Evolutionary conservation across 2,329 filamentous ascomycete genomes (phyloP), one percentile per base, ranked within the genome.

Genomic region (Ophiocordyceps camponoti-floridani): DNA sequence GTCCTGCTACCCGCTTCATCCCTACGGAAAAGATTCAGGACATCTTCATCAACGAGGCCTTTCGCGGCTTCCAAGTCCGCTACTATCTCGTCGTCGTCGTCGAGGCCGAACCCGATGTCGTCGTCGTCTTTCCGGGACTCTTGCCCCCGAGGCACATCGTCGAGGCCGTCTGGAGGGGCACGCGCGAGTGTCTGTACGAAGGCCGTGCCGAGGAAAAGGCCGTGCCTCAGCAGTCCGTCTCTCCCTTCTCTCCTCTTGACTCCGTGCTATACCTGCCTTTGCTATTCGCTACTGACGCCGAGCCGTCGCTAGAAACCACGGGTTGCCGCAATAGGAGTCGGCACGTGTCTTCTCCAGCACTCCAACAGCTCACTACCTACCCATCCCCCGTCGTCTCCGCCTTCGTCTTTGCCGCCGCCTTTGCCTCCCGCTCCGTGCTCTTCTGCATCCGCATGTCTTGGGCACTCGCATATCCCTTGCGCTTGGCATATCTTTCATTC

Each of bases 21-120:
- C 89, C 91, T 0, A 94, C 89, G 0, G 84, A 82, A 41, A 80
- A 85, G 62, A 93, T 98, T 47, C 84, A 84, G 57, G 91, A 98
- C 59, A 81, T 98, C 46, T 77, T 95, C 45, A 84, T 98, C 43
- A 87, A 95, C 59, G 91, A 98, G 67, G 91, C 88, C 4, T 96
- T 96, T 62, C 77, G 77, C 46, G 88, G 88, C 1, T 94, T 95
- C 56, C 85, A 88, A 63, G 87, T 96, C 33, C 69, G 81, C 38
- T 94, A 89, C 57, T 95, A 94, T 57, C 66, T 98, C 9, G 77
- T 85, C 4, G 84, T 96, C 28, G 82, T 96, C 44, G 86, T 96
- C 16, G 83, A 93, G 53, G 87, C 80, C 2, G 89, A 96, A 62
- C 75, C 81, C 45, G 81, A 91, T 51, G 74, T 94, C 4, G 84